Evolutionary conservation across 495 filamentous ascomycete species (phyloP).

Genomic region (Penicillium turbatum): DNA sequence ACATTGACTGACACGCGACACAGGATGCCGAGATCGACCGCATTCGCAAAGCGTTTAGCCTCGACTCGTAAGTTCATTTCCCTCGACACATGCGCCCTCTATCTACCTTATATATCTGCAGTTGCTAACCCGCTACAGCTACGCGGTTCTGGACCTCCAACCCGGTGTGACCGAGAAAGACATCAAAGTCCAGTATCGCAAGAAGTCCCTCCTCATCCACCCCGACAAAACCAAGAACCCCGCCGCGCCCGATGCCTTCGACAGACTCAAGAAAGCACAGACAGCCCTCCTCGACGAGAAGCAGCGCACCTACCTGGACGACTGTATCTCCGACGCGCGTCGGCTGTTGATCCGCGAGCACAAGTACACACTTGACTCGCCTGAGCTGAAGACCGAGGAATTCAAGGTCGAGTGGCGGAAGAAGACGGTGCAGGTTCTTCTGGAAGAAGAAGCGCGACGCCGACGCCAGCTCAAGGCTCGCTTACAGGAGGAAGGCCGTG

Average conservation of each 20-base stretch:
- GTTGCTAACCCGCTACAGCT: constrained; percentile 44
- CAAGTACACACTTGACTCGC: constrained; percentile 85
- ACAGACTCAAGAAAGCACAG: constrained; percentile 93
- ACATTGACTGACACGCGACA: constrained; percentile 16
- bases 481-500: constrained; percentile 93
- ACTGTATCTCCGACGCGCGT: constrained; percentile 92
- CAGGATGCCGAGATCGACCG: constrained; percentile 96
- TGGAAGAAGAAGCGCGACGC: constrained; percentile 85
- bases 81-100: neutral
- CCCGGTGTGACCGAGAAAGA: constrained; percentile 93
- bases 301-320: constrained; percentile 77
- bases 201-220: constrained; percentile 96
- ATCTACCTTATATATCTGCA: neutral
- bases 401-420: constrained; percentile 82
- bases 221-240: constrained; percentile 96
- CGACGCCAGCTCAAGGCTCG: constrained; percentile 86
- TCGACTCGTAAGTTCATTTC: constrained; percentile 69
- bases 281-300: constrained; percentile 91
- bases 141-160: constrained; percentile 92
- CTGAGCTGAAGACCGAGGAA: constrained; percentile 70
- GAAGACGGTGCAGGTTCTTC: constrained; percentile 87
- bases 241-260: constrained; percentile 89
- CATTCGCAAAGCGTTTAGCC: constrained; percentile 82
- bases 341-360: constrained; percentile 89
- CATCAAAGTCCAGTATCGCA: constrained; percentile 91